These are phyloP conservation scores for Eustoma russellianum DNA, from an alignment of 257 asterid genomes.

Conservation along the genomic window DNA sequence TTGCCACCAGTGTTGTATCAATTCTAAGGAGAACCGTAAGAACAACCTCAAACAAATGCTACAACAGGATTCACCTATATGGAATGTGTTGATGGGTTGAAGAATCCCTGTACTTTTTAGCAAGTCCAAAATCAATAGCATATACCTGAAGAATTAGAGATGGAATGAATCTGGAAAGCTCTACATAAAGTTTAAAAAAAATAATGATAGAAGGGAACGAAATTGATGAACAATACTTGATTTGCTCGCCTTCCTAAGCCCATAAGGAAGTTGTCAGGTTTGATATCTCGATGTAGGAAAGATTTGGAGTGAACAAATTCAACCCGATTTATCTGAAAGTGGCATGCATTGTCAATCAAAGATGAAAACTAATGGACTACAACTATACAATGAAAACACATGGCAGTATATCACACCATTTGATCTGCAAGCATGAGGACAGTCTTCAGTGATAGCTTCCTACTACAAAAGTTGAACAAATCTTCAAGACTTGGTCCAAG, in stretches of 20 bases:
- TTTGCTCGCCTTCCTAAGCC: conserved; percentile 84
- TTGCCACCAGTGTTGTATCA: too few species aligned
- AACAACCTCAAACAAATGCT: neutral
- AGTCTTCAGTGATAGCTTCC: conserved; percentile 79
- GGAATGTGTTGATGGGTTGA: conserved; percentile 82
- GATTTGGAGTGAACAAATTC: conserved; percentile 67
- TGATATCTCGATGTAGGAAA: conserved; percentile 79
- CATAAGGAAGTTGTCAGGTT: conserved; percentile 84
- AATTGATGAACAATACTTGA: conserved; percentile 38
- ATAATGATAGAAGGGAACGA: conserved; percentile 3
- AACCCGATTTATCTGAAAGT: conserved; percentile 56
- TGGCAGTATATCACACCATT: conserved; percentile 36
- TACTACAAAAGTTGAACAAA: conserved; percentile 76
- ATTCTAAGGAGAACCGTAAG: too few species aligned
- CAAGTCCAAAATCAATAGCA: conserved; percentile 81
- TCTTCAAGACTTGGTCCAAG: conserved; percentile 95
- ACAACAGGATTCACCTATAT: conserved; percentile 43
- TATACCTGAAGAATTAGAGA: conserved; percentile 41
- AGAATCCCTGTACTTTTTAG: conserved; percentile 80
- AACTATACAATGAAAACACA: conserved; percentile 1
- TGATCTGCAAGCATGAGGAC: conserved; percentile 95
- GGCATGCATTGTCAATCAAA: conserved; percentile 8
- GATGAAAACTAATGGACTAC: conserved; percentile 3
- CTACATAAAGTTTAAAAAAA: conserved; percentile 1
- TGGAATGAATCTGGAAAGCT: conserved; percentile 11